These are phyloP conservation scores for Neurospora pannonica DNA, from an alignment of 495 filamentous ascomycete genomes.

Conservation along the genomic window DNA sequence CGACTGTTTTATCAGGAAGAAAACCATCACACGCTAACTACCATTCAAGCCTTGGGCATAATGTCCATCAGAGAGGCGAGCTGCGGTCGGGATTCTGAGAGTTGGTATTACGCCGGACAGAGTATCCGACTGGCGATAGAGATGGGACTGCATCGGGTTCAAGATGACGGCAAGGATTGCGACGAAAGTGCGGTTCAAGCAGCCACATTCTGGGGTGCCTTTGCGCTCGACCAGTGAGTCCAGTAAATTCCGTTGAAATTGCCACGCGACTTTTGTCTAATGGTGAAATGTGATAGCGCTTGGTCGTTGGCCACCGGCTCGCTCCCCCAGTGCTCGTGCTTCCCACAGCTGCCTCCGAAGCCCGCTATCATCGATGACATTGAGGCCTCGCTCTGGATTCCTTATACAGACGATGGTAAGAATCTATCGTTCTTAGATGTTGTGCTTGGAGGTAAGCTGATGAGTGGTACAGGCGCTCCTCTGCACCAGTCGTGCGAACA, in stretches of 20 bases:
- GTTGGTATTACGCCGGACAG: constrained; percentile 56
- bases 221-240: constrained; percentile 58
- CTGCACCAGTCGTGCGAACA: constrained; percentile 40
- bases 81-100: constrained; percentile 55
- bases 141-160: constrained; percentile 49
- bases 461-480: constrained; percentile 26
- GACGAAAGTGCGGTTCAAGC: constrained; percentile 53
- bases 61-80: constrained; percentile 62
- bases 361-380: constrained; percentile 45
- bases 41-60: constrained; percentile 67
- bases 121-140: constrained; percentile 58
- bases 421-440: constrained; percentile 1
- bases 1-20: constrained; percentile 46
- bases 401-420: constrained; percentile 49
- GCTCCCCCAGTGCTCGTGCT: constrained; percentile 51
- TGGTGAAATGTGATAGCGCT: constrained; percentile 31
- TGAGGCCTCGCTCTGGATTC: constrained; percentile 46
- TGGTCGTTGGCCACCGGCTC: constrained; percentile 56
- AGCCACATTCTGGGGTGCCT: constrained; percentile 65
- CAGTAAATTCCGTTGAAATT: neutral
- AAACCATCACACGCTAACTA: constrained; percentile 57
- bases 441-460: constrained; percentile 10
- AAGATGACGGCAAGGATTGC: constrained; percentile 31
- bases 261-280: neutral
- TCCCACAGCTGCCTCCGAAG: constrained; percentile 46